Base-by-base conservation (phyloP, 257 asterid genomes). In the Osmanthus fragrans region DNA sequence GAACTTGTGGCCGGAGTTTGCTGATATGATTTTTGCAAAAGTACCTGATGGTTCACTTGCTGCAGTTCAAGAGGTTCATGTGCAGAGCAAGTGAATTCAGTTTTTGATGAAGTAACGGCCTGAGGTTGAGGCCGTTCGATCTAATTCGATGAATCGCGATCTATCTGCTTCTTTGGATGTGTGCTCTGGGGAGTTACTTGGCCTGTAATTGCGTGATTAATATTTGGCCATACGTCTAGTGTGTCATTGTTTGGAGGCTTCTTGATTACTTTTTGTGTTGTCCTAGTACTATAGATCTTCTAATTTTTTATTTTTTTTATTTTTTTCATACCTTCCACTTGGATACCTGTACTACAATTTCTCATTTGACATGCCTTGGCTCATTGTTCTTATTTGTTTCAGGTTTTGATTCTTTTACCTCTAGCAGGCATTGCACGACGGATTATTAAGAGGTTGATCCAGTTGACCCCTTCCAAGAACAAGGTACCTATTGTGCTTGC, bases 321-420 rank as follows among this genome's bases (percentile, higher is more conserved):
- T 1, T 1, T 27, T 58, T 5, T 21, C 2, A 25, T 29, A 58
- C 15, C 67, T 58, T 58, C 25, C 67, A 58, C 67, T 23, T 58
- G 27, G 67, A 21, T 21, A 3, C 36, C 25, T n/a, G 27, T n/a
- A 6, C 2, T 70, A 9, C 30, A 67, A 19, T 66, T 70, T 23
- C 4, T 15, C 21, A 63, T 73, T 56, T 54, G 32, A 42, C 75
- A 76, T 72, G 71, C 29, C 33, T 63, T 51, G 33, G 67, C 78
- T 79, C 72, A 65, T 64, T 70, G 56, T 60, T 42, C 33, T 80
- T 77, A 42, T 63, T 75, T 70, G 74, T 72, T 85, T 77, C 84
- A 95, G 99, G 91, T 91, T 83, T 84, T 95, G 90, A 87, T 93
- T 72, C 90, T 95, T 82, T 78, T 95, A 84, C 98, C 99, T 30